These are phyloP conservation scores for Diaporthe citri DNA, from an alignment of 2,329 filamentous ascomycete species.

Conservation along the genomic window DNA sequence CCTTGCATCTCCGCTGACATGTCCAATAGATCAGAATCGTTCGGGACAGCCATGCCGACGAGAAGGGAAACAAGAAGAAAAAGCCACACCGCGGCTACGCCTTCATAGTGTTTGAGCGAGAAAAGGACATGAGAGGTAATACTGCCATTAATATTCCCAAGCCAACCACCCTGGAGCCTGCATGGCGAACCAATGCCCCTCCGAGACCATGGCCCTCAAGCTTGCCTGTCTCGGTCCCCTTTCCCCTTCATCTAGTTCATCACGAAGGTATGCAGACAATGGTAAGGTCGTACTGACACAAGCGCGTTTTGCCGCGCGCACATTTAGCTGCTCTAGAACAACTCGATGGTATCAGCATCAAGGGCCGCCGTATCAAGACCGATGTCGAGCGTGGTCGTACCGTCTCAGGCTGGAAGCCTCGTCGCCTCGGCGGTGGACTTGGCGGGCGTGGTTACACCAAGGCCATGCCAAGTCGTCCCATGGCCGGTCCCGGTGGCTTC, in stretches of 20 bases:
- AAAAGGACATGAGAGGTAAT: conserved; percentile 99
- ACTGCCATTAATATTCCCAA: conserved; percentile 58
- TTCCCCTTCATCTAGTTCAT: conserved; percentile 43
- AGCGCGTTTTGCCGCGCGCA: conserved; percentile 69
- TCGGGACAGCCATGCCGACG: conserved; percentile 77
- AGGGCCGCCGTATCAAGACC: conserved; percentile 90
- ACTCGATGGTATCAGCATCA: conserved; percentile 91
- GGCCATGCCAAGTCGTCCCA: conserved; percentile 76
- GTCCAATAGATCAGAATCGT: conserved; percentile 83
- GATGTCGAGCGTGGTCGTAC: conserved; percentile 97
- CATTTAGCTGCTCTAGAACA: conserved; percentile 87
- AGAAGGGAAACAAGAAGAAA: conserved; percentile 81
- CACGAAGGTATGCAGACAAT: conserved; percentile 52
- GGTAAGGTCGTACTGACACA: conserved; percentile 78
- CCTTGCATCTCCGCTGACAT: conserved; percentile 11
- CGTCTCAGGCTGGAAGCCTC: conserved; percentile 92
- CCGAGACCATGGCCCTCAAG: conserved; percentile 69
- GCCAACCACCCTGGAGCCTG: conserved; percentile 58
- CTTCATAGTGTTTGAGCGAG: conserved; percentile 96
- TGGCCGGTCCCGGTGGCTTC: conserved; percentile 68
- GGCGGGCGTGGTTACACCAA: conserved; percentile 95
- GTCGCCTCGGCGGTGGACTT: conserved; percentile 90
- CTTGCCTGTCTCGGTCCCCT: conserved; percentile 62
- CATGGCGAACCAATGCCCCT: conserved; percentile 48
- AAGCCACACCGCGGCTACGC: conserved; percentile 91